Evolutionary conservation across 495 filamentous ascomycete genomes (phyloP), one percentile per base, ranked within the genome.

Genomic region (Hypoxylon trugodes): DNA sequence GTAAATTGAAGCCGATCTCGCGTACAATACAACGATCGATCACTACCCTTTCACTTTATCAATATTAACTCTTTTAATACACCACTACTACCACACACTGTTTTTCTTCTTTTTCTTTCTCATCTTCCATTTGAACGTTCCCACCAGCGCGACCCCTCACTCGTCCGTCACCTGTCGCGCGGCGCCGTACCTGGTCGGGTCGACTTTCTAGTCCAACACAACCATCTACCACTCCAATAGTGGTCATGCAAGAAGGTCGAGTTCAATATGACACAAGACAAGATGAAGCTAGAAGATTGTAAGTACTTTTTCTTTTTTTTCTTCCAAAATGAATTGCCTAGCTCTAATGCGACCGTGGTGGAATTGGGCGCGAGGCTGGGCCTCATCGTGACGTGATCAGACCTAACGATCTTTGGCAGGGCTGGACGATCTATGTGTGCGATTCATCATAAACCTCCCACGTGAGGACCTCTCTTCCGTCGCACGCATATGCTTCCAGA

Each of bases 401-500:
- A 30, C 48, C 76, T 78, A 61, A 76, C 66, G 37, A 21, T 51
- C 50, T 53, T 50, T 24, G 60, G 65, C 71, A 93, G 90, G 92
- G 93, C 82, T 97, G 80, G 92, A 96, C 88, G 93, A 97, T 78
- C 82, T 97, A 41, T 96, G 91, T 74, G 92, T 96, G 73, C 90
- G 85, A 60, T 98, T 98, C 72, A 93, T 98, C 68, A 91, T 98
- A 70, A 97, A 98, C 77, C 82, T 97, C 43, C 95, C 95, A 16
- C 82, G 86, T 61, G 92, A 93, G 74, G 95, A 98, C 74, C 87
- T 97, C 24, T 85, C 88, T 59, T 91, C 89, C 0, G 90, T 96
- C 16, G 92, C 93, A 69, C 90, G 95, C 62, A 92, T 98, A 71
- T 97, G 93, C 76, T 98, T 98, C 75, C 93, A 97, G 78, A 89